phyloP scores from a whole-genome alignment of 73 alveolate species.

The Diophrys appendiculata region DNA sequence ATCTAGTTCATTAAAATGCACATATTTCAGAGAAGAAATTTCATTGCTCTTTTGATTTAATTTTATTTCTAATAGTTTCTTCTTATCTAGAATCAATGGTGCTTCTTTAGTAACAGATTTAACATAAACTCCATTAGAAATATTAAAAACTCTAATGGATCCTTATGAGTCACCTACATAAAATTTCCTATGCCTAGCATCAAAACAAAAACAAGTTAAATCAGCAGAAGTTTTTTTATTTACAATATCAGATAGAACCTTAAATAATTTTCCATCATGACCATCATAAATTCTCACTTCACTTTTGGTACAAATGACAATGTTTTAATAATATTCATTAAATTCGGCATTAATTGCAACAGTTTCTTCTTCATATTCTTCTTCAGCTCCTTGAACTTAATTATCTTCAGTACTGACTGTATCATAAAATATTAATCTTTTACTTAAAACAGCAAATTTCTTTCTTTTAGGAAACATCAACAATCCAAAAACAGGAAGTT shows the following conservation, averaged over 20 bases:
- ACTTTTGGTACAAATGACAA: conserved; percentile 69
- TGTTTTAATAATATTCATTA: conserved; percentile 73
- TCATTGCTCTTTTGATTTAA: background rate
- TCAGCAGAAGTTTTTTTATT: conserved; percentile 74
- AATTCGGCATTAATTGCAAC: conserved; percentile 73
- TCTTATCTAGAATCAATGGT: too few species aligned
- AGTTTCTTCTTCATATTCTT: conserved; percentile 48
- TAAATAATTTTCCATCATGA: conserved; percentile 68
- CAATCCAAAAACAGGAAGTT: conserved; percentile 41
- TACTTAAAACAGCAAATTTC: conserved; percentile 55
- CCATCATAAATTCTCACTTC: conserved; percentile 81
- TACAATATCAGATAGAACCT: conserved; percentile 70
- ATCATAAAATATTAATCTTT: conserved; percentile 55
- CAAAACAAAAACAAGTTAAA: conserved; percentile 73
- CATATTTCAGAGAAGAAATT: background rate
- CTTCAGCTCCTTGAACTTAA: background rate
- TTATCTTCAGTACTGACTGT: conserved; percentile 42
- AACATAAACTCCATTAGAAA: conserved; percentile 61
- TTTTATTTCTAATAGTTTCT: too few species aligned
- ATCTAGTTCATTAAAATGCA: background rate
- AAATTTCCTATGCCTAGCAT: conserved; percentile 71
- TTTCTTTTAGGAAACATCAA: conserved; percentile 42
- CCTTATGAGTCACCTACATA: conserved; percentile 76
- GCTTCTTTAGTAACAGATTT: conserved; percentile 47
- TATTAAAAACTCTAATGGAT: conserved; percentile 40